Conservation (phyloP, 768 basidiomycete genomes). For the Galerina sulciceps region DNA sequence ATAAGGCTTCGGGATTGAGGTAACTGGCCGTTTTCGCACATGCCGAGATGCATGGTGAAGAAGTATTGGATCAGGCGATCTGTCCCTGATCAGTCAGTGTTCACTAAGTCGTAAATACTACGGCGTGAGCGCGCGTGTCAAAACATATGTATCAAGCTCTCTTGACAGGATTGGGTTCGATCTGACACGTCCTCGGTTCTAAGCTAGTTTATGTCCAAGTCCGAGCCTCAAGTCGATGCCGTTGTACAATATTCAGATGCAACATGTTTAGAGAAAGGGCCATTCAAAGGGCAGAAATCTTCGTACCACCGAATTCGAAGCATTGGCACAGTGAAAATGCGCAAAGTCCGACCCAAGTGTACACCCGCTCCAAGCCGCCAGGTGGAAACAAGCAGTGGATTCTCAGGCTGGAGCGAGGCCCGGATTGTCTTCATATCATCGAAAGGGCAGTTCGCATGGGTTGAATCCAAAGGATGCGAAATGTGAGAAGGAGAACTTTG, state of each 20-base stretch:
- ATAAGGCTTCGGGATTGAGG: slow-evolving; percentile 28
- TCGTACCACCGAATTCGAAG: too few species aligned
- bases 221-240: not conserved
- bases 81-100: slow-evolving; percentile 33
- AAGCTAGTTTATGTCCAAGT: not conserved
- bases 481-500: slow-evolving; percentile 10
- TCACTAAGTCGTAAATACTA: slow-evolving; percentile 11
- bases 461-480: slow-evolving; percentile 12
- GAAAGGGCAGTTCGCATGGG: slow-evolving; percentile 10
- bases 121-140: slow-evolving; percentile 20
- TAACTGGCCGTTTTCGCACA: slow-evolving; percentile 22
- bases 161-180: slow-evolving; percentile 11
- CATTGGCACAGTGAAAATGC: too few species aligned
- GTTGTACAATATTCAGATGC: not conserved
- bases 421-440: not conserved
- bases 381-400: not conserved
- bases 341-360: too few species aligned
- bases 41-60: slow-evolving; percentile 27
- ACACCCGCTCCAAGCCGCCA: too few species aligned
- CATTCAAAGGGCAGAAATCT: too few species aligned
- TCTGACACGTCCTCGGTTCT: slow-evolving; percentile 14
- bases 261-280: too few species aligned
- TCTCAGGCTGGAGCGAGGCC: not conserved
- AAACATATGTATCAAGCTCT: slow-evolving; percentile 17
- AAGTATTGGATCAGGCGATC: slow-evolving; percentile 33